A percentile compares a stretch with the other conserved stretches of the same genome.
Conservation (phyloP, 306 rosid genomes). For the Quercus glauca region DNA sequence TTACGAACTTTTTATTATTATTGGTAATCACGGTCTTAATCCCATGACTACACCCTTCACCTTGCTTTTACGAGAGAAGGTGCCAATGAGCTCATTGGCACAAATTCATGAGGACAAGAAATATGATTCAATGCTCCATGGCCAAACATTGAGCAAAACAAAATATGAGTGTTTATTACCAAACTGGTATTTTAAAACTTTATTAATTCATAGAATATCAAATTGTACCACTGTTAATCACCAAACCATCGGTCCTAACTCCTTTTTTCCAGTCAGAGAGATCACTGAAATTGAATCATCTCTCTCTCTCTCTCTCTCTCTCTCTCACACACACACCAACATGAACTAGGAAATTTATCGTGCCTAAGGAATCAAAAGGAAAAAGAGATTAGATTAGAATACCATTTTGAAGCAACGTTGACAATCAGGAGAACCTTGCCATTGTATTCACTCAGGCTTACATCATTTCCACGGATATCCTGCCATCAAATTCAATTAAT, state of each 20-base stretch:
- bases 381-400: slow-evolving; percentile 18
- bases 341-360: background rate
- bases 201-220: background rate
- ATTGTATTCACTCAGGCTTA: slow-evolving; percentile 52
- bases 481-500: slow-evolving; percentile 37
- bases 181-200: no score
- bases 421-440: slow-evolving; percentile 82
- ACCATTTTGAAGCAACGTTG: slow-evolving; percentile 93
- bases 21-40: no score
- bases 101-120: background rate
- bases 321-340: background rate
- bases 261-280: background rate
- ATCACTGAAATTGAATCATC: background rate
- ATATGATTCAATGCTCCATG: background rate
- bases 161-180: background rate
- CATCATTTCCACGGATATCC: slow-evolving; percentile 82
- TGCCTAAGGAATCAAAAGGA: background rate
- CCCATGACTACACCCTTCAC: no score
- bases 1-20: background rate
- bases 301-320: no score
- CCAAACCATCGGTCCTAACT: background rate
- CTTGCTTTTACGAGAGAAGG: no score
- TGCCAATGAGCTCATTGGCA: no score
- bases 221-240: background rate
- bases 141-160: background rate